Conservation (phyloP, 352 stramenopile genomes). For the Globisporangium canariense region DNA sequence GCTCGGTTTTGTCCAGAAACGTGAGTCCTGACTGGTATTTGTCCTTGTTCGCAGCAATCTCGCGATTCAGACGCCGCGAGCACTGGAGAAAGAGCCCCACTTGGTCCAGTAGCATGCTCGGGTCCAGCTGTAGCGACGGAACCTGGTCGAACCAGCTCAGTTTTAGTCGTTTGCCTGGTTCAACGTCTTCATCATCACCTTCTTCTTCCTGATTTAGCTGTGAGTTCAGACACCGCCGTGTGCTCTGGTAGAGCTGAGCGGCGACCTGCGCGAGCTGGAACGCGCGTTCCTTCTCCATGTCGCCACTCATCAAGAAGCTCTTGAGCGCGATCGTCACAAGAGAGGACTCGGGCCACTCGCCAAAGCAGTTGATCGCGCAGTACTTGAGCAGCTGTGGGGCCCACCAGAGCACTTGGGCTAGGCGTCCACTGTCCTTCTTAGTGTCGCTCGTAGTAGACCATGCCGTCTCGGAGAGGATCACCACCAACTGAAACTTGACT, state of each 20-base stretch:
- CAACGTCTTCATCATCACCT: background rate
- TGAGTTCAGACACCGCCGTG: slow-evolving; percentile 15
- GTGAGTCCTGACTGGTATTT: slow-evolving; percentile 36
- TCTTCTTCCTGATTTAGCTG: background rate
- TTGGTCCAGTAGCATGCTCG: slow-evolving; percentile 56
- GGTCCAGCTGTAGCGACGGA: slow-evolving; percentile 27
- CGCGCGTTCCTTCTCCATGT: slow-evolving; percentile 25
- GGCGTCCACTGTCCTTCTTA: background rate
- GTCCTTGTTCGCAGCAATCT: slow-evolving; percentile 26
- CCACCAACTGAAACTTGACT: slow-evolving; percentile 49
- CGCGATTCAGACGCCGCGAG: slow-evolving; percentile 25
- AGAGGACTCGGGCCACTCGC: slow-evolving; percentile 40
- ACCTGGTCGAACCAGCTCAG: slow-evolving; percentile 9
- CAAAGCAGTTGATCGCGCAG: slow-evolving; percentile 38
- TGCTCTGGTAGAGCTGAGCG: slow-evolving; percentile 39
- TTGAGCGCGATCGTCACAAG: slow-evolving; percentile 47
- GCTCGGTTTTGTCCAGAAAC: slow-evolving; percentile 53
- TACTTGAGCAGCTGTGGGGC: slow-evolving; percentile 42
- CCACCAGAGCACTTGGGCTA: slow-evolving; percentile 30
- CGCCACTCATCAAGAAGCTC: slow-evolving; percentile 18
- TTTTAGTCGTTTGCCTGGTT: background rate
- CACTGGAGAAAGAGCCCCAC: slow-evolving; percentile 38
- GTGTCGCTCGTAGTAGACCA: background rate
- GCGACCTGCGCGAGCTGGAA: slow-evolving; percentile 37
- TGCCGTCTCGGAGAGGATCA: slow-evolving; percentile 29